These are phyloP conservation scores for Eucalyptus curtisii DNA, from an alignment of 345 rosid genomes.

Conservation along the genomic window DNA sequence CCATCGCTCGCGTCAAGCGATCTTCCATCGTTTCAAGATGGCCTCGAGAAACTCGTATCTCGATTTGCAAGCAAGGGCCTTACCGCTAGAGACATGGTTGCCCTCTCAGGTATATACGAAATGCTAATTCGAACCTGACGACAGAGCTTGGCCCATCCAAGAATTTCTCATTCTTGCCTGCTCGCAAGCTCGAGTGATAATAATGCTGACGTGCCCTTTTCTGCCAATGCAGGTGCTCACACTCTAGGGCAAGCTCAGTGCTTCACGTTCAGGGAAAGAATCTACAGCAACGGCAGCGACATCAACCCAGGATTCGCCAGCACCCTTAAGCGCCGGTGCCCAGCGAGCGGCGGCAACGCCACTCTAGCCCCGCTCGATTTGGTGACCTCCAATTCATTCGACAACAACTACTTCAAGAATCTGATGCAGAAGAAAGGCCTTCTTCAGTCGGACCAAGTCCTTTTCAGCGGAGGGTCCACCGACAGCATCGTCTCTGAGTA, in stretches of 20 bases:
- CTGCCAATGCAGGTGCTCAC: slow-evolving; percentile 20
- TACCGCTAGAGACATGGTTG: slow-evolving; percentile 43
- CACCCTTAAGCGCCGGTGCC: slow-evolving; percentile 26
- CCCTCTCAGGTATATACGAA: slow-evolving; percentile 23
- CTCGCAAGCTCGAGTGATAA: neutral
- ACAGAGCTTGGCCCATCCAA: neutral
- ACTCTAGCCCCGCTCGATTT: slow-evolving; percentile 25
- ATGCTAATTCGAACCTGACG: neutral
- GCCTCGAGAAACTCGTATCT: slow-evolving; percentile 17
- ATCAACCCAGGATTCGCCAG: slow-evolving; percentile 26
- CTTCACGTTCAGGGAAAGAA: slow-evolving; percentile 19
- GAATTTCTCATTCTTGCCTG: neutral
- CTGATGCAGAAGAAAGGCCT: slow-evolving; percentile 42
- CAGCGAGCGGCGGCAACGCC: slow-evolving; percentile 1
- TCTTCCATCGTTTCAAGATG: slow-evolving; percentile 25
- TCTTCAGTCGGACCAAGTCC: slow-evolving; percentile 28
- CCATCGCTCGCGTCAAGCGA: slow-evolving; percentile 14
- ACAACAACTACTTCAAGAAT: slow-evolving; percentile 40
- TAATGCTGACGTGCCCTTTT: neutral
- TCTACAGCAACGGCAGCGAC: slow-evolving; percentile 28
- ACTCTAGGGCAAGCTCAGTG: slow-evolving; percentile 50
- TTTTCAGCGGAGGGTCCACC: slow-evolving; percentile 30
- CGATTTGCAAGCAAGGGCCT: slow-evolving; percentile 33
- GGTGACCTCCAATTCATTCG: slow-evolving; percentile 40
- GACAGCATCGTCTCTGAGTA: slow-evolving; percentile 23